These are phyloP conservation scores for Hymenoscyphus salicellus DNA, from an alignment of 2,329 filamentous ascomycete species.

Conservation along the genomic window DNA sequence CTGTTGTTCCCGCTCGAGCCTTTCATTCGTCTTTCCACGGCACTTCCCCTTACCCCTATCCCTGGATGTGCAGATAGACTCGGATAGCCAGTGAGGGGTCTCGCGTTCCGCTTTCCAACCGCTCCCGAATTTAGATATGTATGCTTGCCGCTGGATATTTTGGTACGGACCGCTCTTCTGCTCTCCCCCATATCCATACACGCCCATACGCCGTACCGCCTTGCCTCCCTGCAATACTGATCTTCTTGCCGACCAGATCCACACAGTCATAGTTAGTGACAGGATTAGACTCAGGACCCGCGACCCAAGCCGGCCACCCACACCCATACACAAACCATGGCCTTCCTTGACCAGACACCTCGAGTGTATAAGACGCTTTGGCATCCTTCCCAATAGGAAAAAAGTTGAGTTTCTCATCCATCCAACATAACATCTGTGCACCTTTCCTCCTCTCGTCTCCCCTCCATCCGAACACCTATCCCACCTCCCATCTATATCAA, in stretches of 20 bases:
- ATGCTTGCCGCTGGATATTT: constrained; percentile 4
- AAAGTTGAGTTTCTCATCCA: constrained; percentile 15
- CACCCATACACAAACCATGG: constrained; percentile 3
- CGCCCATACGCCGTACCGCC: constrained; percentile 2
- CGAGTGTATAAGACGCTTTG: constrained; percentile 29
- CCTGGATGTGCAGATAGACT: not conserved
- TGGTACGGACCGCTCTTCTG: not conserved
- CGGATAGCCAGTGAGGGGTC: constrained; percentile 3
- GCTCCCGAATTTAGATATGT: constrained; percentile 3
- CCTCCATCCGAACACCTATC: not conserved
- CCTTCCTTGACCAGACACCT: not conserved
- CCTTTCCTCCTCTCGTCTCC: constrained; percentile 2
- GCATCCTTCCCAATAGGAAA: constrained; percentile 9
- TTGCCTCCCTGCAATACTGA: not conserved
- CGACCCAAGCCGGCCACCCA: constrained; percentile 9
- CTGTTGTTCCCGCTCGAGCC: not conserved
- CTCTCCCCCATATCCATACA: not conserved
- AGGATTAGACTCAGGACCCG: constrained; percentile 11
- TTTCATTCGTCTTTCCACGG: not conserved
- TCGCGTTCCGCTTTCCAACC: not conserved
- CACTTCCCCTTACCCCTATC: not conserved
- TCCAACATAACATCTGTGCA: not conserved
- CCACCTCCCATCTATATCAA: not conserved
- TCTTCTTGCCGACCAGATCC: not conserved
- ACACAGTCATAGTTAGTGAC: constrained; percentile 10